Evolutionary conservation across 768 basidiomycete species (phyloP), one percentile per base, ranked within the genome.

Genomic region (Kwoniella pini): DNA sequence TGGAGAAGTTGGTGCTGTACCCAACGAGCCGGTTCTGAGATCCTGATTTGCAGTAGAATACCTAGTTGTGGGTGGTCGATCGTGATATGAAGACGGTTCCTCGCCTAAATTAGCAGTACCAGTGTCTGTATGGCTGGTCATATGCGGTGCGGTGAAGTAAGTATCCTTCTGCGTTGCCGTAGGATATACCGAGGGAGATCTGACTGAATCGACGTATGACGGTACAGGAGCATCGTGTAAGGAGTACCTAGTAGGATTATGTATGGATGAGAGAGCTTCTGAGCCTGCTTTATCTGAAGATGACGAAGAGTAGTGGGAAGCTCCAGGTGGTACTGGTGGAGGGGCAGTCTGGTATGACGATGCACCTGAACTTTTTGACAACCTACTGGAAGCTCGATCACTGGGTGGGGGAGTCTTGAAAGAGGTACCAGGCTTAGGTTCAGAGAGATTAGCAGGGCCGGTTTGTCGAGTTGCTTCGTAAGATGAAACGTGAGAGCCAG

Each of bases 291-390:
- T 22, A 17, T 63, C 65, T 22, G 43, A 31, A 19, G 62, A 62
- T 4, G 71, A 52, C 9, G 71, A 65, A 19, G 27, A 59, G 51
- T 70, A 70, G 15, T 53, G 38, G 21, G 69, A 68, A 48, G 70
- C 71, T 50, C 57, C 45, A 6, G 69, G 65, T n/a, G 69, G 67
- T 19, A 63, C 61, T 13, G 72, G 68, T n/a, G 72, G 72, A 28
- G 70, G 67, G 39, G 70, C 70, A 12, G 72, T 65, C 13, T 67
- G 27, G 51, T 69, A 74, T 10, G 67, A 60, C 10, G 67, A 62
- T 13, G 68, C 63, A 7, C 42, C 61, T 2, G 56, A 54, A 5
- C 28, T 36, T 30, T 38, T 50, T 9, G 62, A 67, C 33, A 60
- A 28, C 5, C 57, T 45, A 19, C 51, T 54, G 2, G 57, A 56